Percentiles rank a stretch among this genome's conserved stretches.
phyloP scores from a whole-genome alignment of 2,329 filamentous ascomycete genomes.

The Aspergillus aculeatus region DNA sequence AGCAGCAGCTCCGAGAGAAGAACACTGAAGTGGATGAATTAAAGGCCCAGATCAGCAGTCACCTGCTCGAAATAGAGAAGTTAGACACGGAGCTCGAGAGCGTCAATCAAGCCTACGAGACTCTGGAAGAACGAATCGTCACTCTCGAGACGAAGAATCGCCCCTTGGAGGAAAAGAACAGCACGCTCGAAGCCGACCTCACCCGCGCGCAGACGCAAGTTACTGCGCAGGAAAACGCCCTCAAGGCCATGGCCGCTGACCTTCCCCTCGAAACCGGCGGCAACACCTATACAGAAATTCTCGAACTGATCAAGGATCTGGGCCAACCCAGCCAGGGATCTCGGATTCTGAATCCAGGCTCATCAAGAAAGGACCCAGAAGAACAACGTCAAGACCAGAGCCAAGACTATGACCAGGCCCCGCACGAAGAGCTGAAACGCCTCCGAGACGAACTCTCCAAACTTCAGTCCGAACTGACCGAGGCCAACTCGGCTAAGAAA shows the following conservation, averaged over 20 bases:
- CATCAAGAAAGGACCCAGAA: background rate
- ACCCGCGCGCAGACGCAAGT: conserved; percentile 36
- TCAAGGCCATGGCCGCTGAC: conserved; percentile 39
- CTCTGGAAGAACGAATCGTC: conserved; percentile 35
- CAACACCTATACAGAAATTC: conserved; percentile 41
- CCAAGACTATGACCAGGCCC: conserved; percentile 8
- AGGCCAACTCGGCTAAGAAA: conserved; percentile 28
- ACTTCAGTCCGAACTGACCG: conserved; percentile 31
- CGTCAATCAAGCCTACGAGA: conserved; percentile 33
- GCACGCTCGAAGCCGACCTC: conserved; percentile 37
- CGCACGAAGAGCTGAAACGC: conserved; percentile 19
- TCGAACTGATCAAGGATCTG: conserved; percentile 38
- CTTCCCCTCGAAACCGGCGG: conserved; percentile 32
- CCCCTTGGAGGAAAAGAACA: conserved; percentile 40
- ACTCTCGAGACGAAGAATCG: conserved; percentile 35
- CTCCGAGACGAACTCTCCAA: conserved; percentile 30
- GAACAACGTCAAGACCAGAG: conserved; percentile 12
- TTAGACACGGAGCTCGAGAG: conserved; percentile 36
- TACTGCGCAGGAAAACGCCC: conserved; percentile 37
- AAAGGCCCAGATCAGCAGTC: conserved; percentile 35
- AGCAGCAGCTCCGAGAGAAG: conserved; percentile 37
- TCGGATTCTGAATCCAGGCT: conserved; percentile 12
- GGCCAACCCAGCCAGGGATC: conserved; percentile 23
- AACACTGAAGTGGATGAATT: conserved; percentile 39
- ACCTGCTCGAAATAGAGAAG: conserved; percentile 35